These are phyloP conservation scores for Backusella tuberculispora DNA, from an alignment of 192 early-diverging fungal genomes.

Conservation along the genomic window DNA sequence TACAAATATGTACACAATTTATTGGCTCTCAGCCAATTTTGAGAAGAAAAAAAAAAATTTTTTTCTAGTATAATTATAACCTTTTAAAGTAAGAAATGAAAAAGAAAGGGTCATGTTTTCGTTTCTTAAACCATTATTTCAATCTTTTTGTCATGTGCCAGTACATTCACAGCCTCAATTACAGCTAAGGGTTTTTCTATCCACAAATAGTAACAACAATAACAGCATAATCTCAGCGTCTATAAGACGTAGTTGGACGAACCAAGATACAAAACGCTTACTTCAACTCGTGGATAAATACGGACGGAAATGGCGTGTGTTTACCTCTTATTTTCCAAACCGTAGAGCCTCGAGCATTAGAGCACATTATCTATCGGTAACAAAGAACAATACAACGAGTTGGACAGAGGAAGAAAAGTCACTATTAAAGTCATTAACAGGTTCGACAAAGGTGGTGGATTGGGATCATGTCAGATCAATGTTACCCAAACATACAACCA, in stretches of 20 bases:
- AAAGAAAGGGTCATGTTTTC: constrained; percentile 8
- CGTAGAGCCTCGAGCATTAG: constrained; percentile 1
- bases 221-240: background rate
- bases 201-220: background rate
- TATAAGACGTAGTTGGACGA: background rate
- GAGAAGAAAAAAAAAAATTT: background rate
- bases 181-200: no score
- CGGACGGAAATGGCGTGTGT: constrained; percentile 16
- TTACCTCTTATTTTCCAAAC: constrained; percentile 4
- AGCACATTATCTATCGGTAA: constrained; percentile 18
- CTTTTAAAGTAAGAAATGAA: background rate
- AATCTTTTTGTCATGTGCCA: background rate
- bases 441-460: background rate
- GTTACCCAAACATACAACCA: background rate
- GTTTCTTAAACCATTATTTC: constrained; percentile 4
- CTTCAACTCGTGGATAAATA: constrained; percentile 11
- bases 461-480: background rate
- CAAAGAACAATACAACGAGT: background rate
- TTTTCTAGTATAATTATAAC: background rate
- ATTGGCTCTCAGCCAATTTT: background rate
- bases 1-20: no score
- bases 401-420: constrained; percentile 17
- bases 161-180: no score
- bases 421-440: background rate
- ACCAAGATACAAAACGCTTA: constrained; percentile 2